Base-by-base conservation (phyloP, 202 grass and related monocot species). In the Panicum hallii region DNA sequence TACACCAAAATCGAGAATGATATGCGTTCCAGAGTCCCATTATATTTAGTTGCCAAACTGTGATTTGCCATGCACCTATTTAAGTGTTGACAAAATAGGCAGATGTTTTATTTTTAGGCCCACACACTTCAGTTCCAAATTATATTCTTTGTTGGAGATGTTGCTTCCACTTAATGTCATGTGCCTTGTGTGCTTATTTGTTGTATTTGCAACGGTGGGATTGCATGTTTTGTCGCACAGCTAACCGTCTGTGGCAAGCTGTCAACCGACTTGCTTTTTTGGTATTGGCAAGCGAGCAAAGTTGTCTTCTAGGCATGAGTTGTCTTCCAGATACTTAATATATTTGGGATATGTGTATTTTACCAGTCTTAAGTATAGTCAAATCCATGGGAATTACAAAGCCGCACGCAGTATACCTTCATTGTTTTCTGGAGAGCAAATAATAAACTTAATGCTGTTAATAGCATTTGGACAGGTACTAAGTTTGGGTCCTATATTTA, bases 111-210 rank as follows among this genome's bases (percentile, higher is more conserved):
- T 47, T 58, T 72, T 47, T 65, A 56, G 45, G 23, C 67, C 5
- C 49, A 26, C 53, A 61, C 23, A 75, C 36, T 65, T 75, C 9
- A 43, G 17, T 70, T 46, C 26, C 34, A 81, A 69, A 15, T 20
- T 45, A 3, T 63, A 50, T 70, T 85, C 26, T 55, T 71, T 83
- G 16, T 55, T 70, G 72, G 36, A 38, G 36, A 63, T 45, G 22
- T 9, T 71, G 20, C n/a, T 66, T n/a, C 48, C 10, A 46, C 10
- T 62, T 53, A 49, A 71, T 71, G 44, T 49, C 3, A 1, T 49
- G 23, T 41, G 20, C 12, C 23, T 40, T 1, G 6, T 62, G 26
- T 63, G 45, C 26, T 19, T 64, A 38, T 38, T 38, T 38, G 36
- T 38, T 20, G 57, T 79, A 12, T 64, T 67, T 50, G 16, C 48